Evolutionary conservation across 768 basidiomycete genomes (phyloP), one percentile per base, ranked within the genome.

Genomic region (Russula abietina): DNA sequence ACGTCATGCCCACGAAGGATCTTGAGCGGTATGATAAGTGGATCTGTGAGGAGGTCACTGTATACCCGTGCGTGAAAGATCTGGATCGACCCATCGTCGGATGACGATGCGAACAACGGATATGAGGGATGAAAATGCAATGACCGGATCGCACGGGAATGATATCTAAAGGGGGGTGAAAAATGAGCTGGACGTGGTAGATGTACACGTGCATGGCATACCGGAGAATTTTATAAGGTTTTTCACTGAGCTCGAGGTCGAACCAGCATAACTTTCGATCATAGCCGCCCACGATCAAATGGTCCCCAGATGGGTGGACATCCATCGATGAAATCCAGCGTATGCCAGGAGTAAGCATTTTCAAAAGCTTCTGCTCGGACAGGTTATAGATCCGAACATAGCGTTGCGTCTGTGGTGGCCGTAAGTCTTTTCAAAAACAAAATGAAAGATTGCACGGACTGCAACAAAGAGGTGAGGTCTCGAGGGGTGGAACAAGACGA

Each of bases 241-340:
- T 97, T 66, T 91, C 89, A 68, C 89, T 92, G 59, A 99, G 84
- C 71, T 98, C 97, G 67, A 99, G 79, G 77, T 99, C 97, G 74
- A 98, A 98, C 97, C 97, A 99, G 73, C 93, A 95, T 17, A 99
- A 77, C 74, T 98, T 97, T 68, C 91, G 88, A 77, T 99, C 97
- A 74, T 98, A 98, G 52, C 93, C 93, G 62, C 97, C 97, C 55
- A 99, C 91, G 65, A 99, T 93, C 64, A 99, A 79, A 78, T 99
- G 94, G 70, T 98, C 95, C 32, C 93, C 93, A 55, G 89, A 88
- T 24, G 96, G 92, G 75, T 99, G 97, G 28, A 99, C 83, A 72
- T 98, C 95, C 87, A 99, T 88, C 11, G 85, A 91, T 39, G 94
- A 97, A 71, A 99, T 98, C 96, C 96, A 98, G 72, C 85, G 87